Evolutionary conservation across 352 stramenopile genomes (phyloP), one percentile per base, ranked within the genome.

Genomic region (Thalassiosira hispida): DNA sequence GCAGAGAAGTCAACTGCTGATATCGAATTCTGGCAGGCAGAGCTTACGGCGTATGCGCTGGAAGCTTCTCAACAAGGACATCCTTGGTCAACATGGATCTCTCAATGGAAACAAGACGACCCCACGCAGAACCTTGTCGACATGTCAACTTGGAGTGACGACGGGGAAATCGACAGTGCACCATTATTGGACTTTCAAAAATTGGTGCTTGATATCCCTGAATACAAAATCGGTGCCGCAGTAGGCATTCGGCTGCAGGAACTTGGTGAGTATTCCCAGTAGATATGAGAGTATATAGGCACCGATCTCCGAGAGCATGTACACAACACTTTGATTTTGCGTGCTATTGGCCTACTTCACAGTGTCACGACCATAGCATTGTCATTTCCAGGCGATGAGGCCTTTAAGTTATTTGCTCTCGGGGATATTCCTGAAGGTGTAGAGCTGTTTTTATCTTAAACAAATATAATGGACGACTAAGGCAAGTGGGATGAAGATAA

Each of bases 401-500:
- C 62, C 12, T 77, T 87, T 61, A 60, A 80, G 33, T n/a, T 84
- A 22, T 57, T 76, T 57, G 71, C 75, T 16, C 29, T 53, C 5
- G 7, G 65, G 14, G 20, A 79, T 25, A 82, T 87, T 59, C n/a
- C 25, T 20, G 57, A 81, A 63, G 67, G 61, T 22, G 65, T 65
- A 44, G 80, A 87, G 35, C 35, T 87, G 9, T 84, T 86, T 61
- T 51, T 83, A 20, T 61, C 20, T 11, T 83, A 86, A 20, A 79
- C 66, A 18, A 57, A 77, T 47, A 27, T 73, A 18, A 68, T 11
- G 7, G 47, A 71, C 16, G 47, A 65, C 38, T 46, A 76, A 52
- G 64, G 65, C 12, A n/a, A 77, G 52, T 76, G 66, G 53, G 65
- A 75, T 67, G 67, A 77, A 44, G 72, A 69, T 52, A 87, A 79